A percentile compares a stretch with the other conserved stretches of the same genome.
Evolutionary conservation across 352 stramenopile genomes (phyloP).

Genomic region (Globisporangium okanoganense): DNA sequence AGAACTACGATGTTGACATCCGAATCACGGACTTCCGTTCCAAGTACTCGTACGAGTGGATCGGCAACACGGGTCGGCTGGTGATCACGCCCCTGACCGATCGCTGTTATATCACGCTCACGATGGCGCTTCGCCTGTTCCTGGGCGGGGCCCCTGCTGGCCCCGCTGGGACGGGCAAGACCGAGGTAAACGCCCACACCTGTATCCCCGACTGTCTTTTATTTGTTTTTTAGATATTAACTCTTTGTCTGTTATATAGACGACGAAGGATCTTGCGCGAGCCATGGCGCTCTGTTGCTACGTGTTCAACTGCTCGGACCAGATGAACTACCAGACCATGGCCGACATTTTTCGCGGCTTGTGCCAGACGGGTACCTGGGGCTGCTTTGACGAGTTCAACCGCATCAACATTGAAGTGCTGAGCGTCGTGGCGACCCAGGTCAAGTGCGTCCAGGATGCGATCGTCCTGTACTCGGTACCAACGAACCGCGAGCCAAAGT

Average conservation of each 20-base stretch:
- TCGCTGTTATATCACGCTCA: slow-evolving; percentile 97
- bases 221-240: too few species aligned
- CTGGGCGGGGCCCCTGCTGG: slow-evolving; percentile 93
- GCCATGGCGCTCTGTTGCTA: slow-evolving; percentile 86
- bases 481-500: slow-evolving; percentile 93
- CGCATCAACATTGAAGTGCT: slow-evolving; percentile 88
- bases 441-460: slow-evolving; percentile 84
- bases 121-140: slow-evolving; percentile 95
- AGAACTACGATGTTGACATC: slow-evolving; percentile 95
- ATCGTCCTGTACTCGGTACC: slow-evolving; percentile 89
- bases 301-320: slow-evolving; percentile 89
- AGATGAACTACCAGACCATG: slow-evolving; percentile 91
- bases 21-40: slow-evolving; percentile 95
- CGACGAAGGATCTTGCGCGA: slow-evolving; percentile 81
- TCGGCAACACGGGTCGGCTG: slow-evolving; percentile 88
- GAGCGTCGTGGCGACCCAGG: slow-evolving; percentile 81
- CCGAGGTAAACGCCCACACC: too few species aligned
- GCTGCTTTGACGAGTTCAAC: slow-evolving; percentile 89
- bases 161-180: slow-evolving; percentile 91
- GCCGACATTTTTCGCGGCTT: slow-evolving; percentile 85
- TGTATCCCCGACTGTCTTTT: too few species aligned
- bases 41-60: slow-evolving; percentile 92
- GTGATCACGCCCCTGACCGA: slow-evolving; percentile 96
- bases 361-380: slow-evolving; percentile 84
- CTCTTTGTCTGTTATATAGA: too few species aligned